These are phyloP conservation scores for Kuraishia piskuri DNA, from an alignment of 805 yeast species.

Conservation along the genomic window DNA sequence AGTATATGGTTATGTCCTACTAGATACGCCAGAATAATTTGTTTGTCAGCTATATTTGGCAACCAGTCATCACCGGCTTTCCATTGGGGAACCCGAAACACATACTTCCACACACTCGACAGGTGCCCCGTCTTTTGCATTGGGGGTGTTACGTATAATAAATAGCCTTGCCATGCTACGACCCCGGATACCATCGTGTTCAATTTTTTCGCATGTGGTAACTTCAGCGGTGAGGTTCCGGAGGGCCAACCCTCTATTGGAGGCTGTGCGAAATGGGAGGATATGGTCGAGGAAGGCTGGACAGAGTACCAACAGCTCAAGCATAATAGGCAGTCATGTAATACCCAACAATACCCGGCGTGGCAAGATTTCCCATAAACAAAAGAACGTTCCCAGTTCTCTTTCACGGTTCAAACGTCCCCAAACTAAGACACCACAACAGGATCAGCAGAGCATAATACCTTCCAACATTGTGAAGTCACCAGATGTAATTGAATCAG, in stretches of 20 bases:
- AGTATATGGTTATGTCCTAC: too few relatives aligned
- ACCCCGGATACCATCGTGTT: background rate
- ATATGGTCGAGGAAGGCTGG: background rate
- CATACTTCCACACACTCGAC: too few relatives aligned
- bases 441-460: background rate
- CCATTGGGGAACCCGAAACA: too few relatives aligned
- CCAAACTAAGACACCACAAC: background rate
- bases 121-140: too few relatives aligned
- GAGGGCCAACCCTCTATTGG: background rate
- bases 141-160: too few relatives aligned
- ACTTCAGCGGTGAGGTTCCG: background rate
- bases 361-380: background rate
- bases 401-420: background rate
- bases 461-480: constrained; percentile 4
- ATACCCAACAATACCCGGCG: background rate
- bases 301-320: background rate
- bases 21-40: too few relatives aligned
- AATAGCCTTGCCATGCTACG: background rate
- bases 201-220: background rate
- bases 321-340: background rate
- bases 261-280: background rate
- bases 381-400: background rate
- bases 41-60: too few relatives aligned
- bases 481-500: constrained; percentile 7
- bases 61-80: too few relatives aligned